Percentiles rank a stretch among this genome's conserved stretches.
These are phyloP conservation scores for Septoria petroselini DNA, from an alignment of 2,329 filamentous ascomycete genomes.

Conservation along the genomic window DNA sequence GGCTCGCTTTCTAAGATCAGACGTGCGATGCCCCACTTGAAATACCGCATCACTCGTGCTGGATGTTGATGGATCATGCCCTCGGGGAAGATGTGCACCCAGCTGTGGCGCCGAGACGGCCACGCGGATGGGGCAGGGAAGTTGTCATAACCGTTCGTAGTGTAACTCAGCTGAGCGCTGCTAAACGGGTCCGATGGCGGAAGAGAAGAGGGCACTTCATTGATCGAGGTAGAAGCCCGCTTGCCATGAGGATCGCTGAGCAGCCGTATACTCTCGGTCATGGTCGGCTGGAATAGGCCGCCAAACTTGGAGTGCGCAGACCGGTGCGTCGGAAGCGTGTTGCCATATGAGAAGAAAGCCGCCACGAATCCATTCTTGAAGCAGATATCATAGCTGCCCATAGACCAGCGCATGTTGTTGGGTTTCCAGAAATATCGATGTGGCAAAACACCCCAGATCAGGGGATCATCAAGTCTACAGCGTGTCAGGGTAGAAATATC, in stretches of 20 bases:
- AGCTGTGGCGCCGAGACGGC: conserved; percentile 66
- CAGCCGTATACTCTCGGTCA: conserved; percentile 79
- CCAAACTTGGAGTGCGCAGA: conserved; percentile 72
- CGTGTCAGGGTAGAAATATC: conserved; percentile 12
- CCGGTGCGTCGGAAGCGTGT: conserved; percentile 87
- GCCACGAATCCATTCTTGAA: conserved; percentile 77
- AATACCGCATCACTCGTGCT: conserved; percentile 79
- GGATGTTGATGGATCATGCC: conserved; percentile 88
- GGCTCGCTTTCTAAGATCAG: conserved; percentile 87
- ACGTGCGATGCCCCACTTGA: conserved; percentile 94
- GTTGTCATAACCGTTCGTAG: conserved; percentile 62
- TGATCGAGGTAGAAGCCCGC: conserved; percentile 20
- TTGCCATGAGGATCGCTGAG: conserved; percentile 56
- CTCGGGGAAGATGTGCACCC: conserved; percentile 96
- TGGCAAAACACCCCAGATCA: conserved; percentile 89
- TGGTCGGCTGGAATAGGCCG: conserved; percentile 84
- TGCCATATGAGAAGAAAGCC: conserved; percentile 82
- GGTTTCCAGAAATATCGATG: conserved; percentile 68
- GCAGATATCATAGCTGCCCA: conserved; percentile 94
- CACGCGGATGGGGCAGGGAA: conserved; percentile 72
- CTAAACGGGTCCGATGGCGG: conserved; percentile 55
- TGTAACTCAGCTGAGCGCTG: conserved; percentile 48
- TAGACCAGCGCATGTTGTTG: conserved; percentile 76
- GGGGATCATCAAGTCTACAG: conserved; percentile 80
- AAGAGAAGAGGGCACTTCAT: conserved; percentile 10